Evolutionary conservation across 139 green algal species (phyloP), one percentile per base, ranked within the genome.

Genomic region (Chlamydomonas asymmetrica): DNA sequence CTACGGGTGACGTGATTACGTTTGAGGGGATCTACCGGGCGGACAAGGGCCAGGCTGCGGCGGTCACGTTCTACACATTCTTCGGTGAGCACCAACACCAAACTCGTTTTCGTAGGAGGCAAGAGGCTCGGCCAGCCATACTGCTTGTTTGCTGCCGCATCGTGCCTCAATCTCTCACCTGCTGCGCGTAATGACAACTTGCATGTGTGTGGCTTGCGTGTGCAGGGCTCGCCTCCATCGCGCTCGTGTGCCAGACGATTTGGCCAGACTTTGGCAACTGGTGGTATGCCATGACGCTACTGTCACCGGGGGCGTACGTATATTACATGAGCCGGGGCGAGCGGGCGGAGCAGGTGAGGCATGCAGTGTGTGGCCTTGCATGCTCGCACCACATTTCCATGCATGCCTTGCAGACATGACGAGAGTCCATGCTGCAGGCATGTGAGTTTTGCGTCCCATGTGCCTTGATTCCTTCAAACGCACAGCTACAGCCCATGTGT

Each of bases 261-360:
- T 62, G 86, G 38, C 88, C 85, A 3, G 63, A 83, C 22, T 71
- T 87, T 23, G 90, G 91, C 68, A 92, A 85, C 84, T 93, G 84
- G 76, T 97, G 94, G 94, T 97, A 98, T 71, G 63, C 37, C 5
- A 66, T 97, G 25, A 93, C 85, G 0, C 59, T 88, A 4, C 54
- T 96, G 9, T 93, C 81, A 38, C 94, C 94, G 5, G 73, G 84
- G 4, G 88, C 93, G 0, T 91, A 85, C 31, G 54, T 76, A 10
- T 98, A 98, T 81, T 98, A 98, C 87, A 89, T 87, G 71, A 73
- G 84, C 25, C 84, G 81, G n/a, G 94, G 88, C 5, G 85, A 88
- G 23, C 80, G 93, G 4, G 13, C 79, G 6, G 91, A 96, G 73
- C 83, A 96, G 84, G 86, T 92, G n/a, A n/a, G n/a, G n/a, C n/a